A percentile compares a stretch with the other conserved stretches of the same genome.
phyloP scores from a whole-genome alignment of 306 rosid genomes.

The Corylus avellana region DNA sequence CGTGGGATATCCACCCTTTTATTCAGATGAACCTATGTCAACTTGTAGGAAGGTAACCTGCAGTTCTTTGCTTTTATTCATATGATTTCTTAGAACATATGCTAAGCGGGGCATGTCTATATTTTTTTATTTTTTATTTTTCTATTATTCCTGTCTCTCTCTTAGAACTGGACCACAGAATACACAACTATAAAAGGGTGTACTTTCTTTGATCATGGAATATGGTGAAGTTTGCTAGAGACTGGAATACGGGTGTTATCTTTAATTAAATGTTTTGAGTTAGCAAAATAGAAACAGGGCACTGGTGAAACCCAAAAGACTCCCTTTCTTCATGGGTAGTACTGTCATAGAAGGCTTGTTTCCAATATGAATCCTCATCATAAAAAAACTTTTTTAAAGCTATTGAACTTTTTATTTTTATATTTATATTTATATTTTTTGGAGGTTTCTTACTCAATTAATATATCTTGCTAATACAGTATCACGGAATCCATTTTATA shows the following conservation, averaged over 20 bases:
- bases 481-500: background rate
- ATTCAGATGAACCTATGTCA: slow-evolving; percentile 95
- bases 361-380: background rate
- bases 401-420: background rate
- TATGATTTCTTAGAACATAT: slow-evolving; percentile 14
- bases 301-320: background rate
- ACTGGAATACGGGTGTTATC: background rate
- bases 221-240: background rate
- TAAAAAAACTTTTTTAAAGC: background rate
- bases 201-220: background rate
- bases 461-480: background rate
- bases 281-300: background rate
- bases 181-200: background rate
- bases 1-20: slow-evolving; percentile 96
- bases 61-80: slow-evolving; percentile 8
- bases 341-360: background rate
- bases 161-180: background rate
- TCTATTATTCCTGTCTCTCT: background rate
- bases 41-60: slow-evolving; percentile 93
- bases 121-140: background rate
- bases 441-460: background rate
- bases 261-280: background rate
- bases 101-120: background rate
- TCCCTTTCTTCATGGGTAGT: background rate
- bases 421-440: background rate